Evolutionary conservation across 208 protist genomes (phyloP).

Genomic region (Acanthamoeba rhysodes): DNA sequence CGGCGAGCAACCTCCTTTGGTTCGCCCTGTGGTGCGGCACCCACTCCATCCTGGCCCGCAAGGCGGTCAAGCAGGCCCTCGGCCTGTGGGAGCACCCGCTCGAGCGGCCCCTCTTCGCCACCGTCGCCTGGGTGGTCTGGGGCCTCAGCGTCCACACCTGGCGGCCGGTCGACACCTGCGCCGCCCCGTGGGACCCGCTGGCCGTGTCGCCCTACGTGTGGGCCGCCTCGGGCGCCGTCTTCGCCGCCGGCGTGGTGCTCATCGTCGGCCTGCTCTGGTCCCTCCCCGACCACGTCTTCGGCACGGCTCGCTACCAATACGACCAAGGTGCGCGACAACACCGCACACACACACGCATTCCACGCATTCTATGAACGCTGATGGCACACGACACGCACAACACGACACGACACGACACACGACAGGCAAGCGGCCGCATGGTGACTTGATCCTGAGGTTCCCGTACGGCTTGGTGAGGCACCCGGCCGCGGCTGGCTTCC

Average conservation of each 20-base stretch:
- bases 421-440: slow-evolving; percentile 22
- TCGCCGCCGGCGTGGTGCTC: slow-evolving; percentile 4
- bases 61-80: slow-evolving; percentile 25
- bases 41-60: slow-evolving; percentile 27
- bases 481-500: slow-evolving; percentile 30
- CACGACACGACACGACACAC: background rate
- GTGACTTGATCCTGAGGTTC: background rate
- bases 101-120: slow-evolving; percentile 32
- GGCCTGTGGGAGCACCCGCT: slow-evolving; percentile 37
- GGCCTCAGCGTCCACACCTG: slow-evolving; percentile 36
- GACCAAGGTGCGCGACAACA: background rate
- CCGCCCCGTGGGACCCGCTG: background rate
- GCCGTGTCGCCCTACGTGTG: slow-evolving; percentile 5
- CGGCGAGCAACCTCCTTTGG: slow-evolving; percentile 1
- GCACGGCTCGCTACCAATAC: slow-evolving; percentile 22
- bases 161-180: slow-evolving; percentile 17
- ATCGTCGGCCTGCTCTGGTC: slow-evolving; percentile 42
- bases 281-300: slow-evolving; percentile 40
- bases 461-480: slow-evolving; percentile 22
- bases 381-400: background rate
- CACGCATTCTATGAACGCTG: background rate
- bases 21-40: slow-evolving; percentile 39
- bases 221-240: background rate
- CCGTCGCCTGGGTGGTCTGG: background rate
- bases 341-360: background rate